These are phyloP conservation scores for Lodderomyces metapsilosis DNA, from an alignment of 1,139 yeast species.

Conservation along the genomic window DNA sequence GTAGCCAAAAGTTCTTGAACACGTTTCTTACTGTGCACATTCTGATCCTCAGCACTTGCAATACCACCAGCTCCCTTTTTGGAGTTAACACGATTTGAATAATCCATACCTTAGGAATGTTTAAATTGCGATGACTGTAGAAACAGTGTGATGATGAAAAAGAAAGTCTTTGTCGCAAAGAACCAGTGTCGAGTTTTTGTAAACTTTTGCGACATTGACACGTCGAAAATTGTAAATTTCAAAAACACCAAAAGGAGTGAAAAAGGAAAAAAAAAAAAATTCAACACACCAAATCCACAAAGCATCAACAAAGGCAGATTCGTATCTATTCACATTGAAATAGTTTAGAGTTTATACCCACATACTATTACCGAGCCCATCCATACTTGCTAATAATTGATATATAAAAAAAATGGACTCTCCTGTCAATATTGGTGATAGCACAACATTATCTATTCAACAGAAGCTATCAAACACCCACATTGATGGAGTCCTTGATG, in stretches of 20 bases:
- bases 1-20: slow-evolving; percentile 63
- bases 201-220: neutral
- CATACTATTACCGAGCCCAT: too few relatives aligned
- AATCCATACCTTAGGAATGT: slow-evolving; percentile 32
- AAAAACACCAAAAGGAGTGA: too few relatives aligned
- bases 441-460: slow-evolving; percentile 43
- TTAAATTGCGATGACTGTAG: neutral
- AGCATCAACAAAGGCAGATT: too few relatives aligned
- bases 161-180: too few relatives aligned
- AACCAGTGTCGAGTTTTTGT: too few relatives aligned
- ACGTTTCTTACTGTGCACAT: slow-evolving; percentile 63
- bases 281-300: too few relatives aligned
- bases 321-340: too few relatives aligned
- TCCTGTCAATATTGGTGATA: slow-evolving; percentile 45
- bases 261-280: too few relatives aligned
- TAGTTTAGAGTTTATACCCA: neutral
- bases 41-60: slow-evolving; percentile 66
- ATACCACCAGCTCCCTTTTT: slow-evolving; percentile 65
- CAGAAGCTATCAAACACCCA: slow-evolving; percentile 39
- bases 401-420: too few relatives aligned
- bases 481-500: slow-evolving; percentile 16
- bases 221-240: slow-evolving; percentile 2
- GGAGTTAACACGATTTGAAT: slow-evolving; percentile 44
- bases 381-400: too few relatives aligned
- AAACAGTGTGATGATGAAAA: too few relatives aligned